A percentile compares a stretch with the other conserved stretches of the same genome.
Evolutionary conservation across 306 rosid species (phyloP).

Genomic region (Gillenia trifoliata): DNA sequence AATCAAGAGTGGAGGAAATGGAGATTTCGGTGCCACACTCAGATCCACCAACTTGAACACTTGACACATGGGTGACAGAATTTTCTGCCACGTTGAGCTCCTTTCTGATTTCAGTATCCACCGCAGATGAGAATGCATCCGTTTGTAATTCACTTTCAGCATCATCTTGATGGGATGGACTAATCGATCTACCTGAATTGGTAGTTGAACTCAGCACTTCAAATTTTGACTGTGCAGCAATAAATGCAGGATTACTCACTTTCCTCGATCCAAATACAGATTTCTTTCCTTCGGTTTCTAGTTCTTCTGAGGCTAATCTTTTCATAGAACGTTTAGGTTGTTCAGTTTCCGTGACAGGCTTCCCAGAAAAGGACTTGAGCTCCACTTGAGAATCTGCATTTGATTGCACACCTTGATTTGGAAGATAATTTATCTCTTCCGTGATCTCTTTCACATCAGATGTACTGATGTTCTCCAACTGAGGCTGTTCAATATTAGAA

Average conservation of each 20-base stretch:
- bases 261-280: conserved; percentile 52
- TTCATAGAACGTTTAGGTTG: conserved; percentile 47
- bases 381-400: conserved; percentile 32
- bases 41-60: conserved; percentile 54
- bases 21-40: conserved; percentile 84
- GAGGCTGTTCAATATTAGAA: conserved; percentile 40
- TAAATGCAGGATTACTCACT: conserved; percentile 60
- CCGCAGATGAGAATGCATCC: conserved; percentile 28
- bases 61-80: conserved; percentile 37
- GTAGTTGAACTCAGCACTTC: conserved; percentile 50
- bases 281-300: conserved; percentile 70
- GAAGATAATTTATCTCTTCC: conserved; percentile 27
- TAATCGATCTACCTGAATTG: conserved; percentile 35
- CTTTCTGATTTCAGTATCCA: conserved; percentile 36
- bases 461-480: conserved; percentile 27
- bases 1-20: conserved; percentile 82
- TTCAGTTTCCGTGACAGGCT: conserved; percentile 44
- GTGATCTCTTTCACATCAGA: conserved; percentile 37
- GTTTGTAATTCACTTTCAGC: conserved; percentile 44
- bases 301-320: conserved; percentile 54
- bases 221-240: conserved; percentile 71
- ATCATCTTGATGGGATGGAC: conserved; percentile 43
- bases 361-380: conserved; percentile 33
- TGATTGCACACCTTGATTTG: conserved; percentile 26
- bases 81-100: conserved; percentile 42